Percentiles rank a stretch among this genome's conserved stretches.
Conservation (phyloP, 345 rosid genomes). For the Acer saccharum region DNA sequence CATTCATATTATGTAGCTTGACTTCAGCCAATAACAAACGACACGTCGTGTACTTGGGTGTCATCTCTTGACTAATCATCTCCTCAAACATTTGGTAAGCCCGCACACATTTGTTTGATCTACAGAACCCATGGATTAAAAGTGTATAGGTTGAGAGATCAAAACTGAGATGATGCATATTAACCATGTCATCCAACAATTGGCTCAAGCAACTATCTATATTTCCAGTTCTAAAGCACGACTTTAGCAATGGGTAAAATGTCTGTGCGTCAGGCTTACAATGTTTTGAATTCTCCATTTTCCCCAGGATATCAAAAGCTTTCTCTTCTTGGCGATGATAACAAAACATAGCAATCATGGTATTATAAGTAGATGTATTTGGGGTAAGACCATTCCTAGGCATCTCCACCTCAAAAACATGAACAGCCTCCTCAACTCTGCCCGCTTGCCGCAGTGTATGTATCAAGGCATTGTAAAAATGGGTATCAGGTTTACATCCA, state of each 20-base stretch:
- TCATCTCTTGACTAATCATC: conserved; percentile 70
- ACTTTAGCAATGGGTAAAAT: conserved; percentile 66
- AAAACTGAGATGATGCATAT: conserved; percentile 76
- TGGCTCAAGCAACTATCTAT: conserved; percentile 50
- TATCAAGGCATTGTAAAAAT: conserved; percentile 72
- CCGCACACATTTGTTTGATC: conserved; percentile 63
- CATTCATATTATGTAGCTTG: conserved; percentile 50
- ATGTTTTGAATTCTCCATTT: conserved; percentile 47
- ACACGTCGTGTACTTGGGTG: conserved; percentile 63
- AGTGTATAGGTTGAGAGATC: conserved; percentile 72
- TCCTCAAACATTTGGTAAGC: conserved; percentile 73
- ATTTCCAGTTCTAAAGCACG: conserved; percentile 65
- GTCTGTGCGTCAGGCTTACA: conserved; percentile 76
- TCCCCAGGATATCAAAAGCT: conserved; percentile 53
- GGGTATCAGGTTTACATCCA: conserved; percentile 57
- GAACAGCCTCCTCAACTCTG: conserved; percentile 49
- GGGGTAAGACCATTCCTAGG: conserved; percentile 40
- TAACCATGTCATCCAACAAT: conserved; percentile 68
- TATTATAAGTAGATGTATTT: conserved; percentile 68
- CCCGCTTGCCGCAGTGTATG: conserved; percentile 69
- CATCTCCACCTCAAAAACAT: conserved; percentile 65
- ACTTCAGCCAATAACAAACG: conserved; percentile 66
- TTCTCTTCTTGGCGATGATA: conserved; percentile 43
- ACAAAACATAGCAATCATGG: conserved; percentile 81
- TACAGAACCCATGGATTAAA: conserved; percentile 76